Percentiles rank a stretch among this genome's conserved stretches.
Conservation (phyloP, 768 basidiomycete species). For the Tulasnella sp. region DNA sequence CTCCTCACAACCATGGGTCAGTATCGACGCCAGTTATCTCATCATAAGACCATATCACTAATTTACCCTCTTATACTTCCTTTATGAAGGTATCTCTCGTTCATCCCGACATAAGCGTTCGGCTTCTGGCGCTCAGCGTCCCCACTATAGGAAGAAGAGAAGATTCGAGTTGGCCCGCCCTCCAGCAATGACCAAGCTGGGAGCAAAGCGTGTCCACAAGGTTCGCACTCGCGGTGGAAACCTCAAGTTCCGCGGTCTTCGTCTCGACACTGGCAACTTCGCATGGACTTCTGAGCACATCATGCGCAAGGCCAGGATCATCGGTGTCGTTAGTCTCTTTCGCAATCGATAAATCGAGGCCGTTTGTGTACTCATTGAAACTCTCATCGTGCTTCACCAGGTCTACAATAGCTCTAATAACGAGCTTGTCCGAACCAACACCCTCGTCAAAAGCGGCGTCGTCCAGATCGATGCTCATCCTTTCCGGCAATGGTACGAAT, state of each 20-base stretch:
- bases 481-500: constrained; percentile 99
- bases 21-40: neutral
- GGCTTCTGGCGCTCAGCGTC: constrained; percentile 82
- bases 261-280: constrained; percentile 95
- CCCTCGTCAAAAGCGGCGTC: constrained; percentile 92
- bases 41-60: neutral
- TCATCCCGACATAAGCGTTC: constrained; percentile 97
- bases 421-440: constrained; percentile 99
- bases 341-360: neutral
- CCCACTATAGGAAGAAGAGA: constrained; percentile 99
- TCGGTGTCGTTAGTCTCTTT: constrained; percentile 71
- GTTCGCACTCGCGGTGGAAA: constrained; percentile 96
- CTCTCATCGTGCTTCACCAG: constrained; percentile 34
- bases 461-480: constrained; percentile 98
- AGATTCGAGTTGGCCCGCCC: constrained; percentile 99
- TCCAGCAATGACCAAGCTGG: constrained; percentile 94
- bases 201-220: constrained; percentile 87
- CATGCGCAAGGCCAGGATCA: constrained; percentile 92
- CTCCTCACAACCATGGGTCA: constrained; percentile 14
- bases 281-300: constrained; percentile 95
- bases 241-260: constrained; percentile 89
- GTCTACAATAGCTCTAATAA: constrained; percentile 99
- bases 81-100: constrained; percentile 79
- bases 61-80: neutral
- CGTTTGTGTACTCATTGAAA: constrained; percentile 4